Evolutionary conservation across 2,329 filamentous ascomycete genomes (phyloP), one percentile per base, ranked within the genome.

Genomic region (Fusarium sp.): DNA sequence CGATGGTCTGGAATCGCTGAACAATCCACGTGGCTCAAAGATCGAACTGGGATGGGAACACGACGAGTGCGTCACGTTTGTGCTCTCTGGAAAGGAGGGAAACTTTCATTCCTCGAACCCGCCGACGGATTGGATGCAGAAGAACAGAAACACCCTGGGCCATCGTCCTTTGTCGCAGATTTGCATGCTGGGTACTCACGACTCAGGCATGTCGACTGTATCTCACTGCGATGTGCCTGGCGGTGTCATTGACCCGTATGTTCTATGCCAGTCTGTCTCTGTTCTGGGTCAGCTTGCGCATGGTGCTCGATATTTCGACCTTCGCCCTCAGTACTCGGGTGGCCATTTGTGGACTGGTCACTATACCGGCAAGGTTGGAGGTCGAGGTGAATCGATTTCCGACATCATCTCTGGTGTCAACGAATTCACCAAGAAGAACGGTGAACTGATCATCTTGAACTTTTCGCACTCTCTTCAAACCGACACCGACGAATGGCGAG

Each of bases 401-500:
- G 45, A 45, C 5, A 68, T 68, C 1, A 68, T 68, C 7, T 45
- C 57, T 0, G 63, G 28, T 0, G 55, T 68, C 1, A 68, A 68
- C 7, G 50, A 68, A 8, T 68, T 68, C 12, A 68, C 63, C 3
- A 36, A 41, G 30, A 42, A 68, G 4, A 61, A 68, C 2, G 54
- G 24, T 0, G 65, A 68, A 24, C 31, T 68, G 0, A 42, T 68
- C 11, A 68, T 68, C 9, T 12, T 68, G 2, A 61, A 68, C 7
- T 68, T 68, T 5, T 68, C 65, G 2, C 65, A 68, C 47, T 67
- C 65, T 2, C 28, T 68, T 0, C 65, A 68, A 24, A 54, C 53
- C 2, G 65, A 68, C 0, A 51, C 58, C 0, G 63, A 68, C 0
- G 65, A 68, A 3, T 68, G 65, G 65, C 39, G 63, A 14, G 65